Percentiles rank a stretch among this genome's conserved stretches.
Evolutionary conservation across 345 rosid genomes (phyloP).

Genomic region (Lepidium aucheri): DNA sequence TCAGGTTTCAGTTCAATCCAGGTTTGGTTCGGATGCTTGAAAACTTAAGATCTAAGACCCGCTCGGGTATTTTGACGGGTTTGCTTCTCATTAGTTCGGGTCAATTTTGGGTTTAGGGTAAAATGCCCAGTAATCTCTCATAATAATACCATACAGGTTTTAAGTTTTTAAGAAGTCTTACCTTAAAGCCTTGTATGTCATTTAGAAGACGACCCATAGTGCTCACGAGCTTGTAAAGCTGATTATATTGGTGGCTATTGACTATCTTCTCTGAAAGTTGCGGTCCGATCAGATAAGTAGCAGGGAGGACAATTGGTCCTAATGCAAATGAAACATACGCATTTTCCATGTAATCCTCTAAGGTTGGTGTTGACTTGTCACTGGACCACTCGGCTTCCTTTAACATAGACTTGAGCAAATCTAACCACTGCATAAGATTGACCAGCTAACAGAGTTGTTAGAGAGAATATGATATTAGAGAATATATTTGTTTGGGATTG

Average conservation of each 20-base stretch:
- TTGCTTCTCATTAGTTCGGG: too few species aligned
- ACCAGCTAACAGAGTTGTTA: not conserved
- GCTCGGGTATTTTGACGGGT: too few species aligned
- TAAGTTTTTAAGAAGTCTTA: not conserved
- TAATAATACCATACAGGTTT: too few species aligned
- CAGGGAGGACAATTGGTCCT: conserved; percentile 81
- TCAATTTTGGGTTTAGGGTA: too few species aligned
- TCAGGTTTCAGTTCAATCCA: too few species aligned
- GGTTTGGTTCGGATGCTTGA: too few species aligned
- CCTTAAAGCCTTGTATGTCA: conserved; percentile 67
- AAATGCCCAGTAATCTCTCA: too few species aligned
- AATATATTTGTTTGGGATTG: not conserved
- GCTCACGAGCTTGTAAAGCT: conserved; percentile 51
- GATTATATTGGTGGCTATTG: conserved; percentile 30
- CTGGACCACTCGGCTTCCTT: conserved; percentile 55
- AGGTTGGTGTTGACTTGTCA: conserved; percentile 45
- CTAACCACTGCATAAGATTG: conserved; percentile 64
- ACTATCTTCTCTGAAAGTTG: conserved; percentile 39
- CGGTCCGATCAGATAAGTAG: conserved; percentile 71
- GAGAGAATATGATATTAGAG: not conserved
- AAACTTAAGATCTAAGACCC: too few species aligned
- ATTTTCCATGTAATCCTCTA: conserved; percentile 64
- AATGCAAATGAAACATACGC: conserved; percentile 64
- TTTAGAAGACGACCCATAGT: conserved; percentile 84
- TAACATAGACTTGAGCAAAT: conserved; percentile 57